Evolutionary conservation across 2,329 filamentous ascomycete genomes (phyloP).

Genomic region (Xylaria sp.): DNA sequence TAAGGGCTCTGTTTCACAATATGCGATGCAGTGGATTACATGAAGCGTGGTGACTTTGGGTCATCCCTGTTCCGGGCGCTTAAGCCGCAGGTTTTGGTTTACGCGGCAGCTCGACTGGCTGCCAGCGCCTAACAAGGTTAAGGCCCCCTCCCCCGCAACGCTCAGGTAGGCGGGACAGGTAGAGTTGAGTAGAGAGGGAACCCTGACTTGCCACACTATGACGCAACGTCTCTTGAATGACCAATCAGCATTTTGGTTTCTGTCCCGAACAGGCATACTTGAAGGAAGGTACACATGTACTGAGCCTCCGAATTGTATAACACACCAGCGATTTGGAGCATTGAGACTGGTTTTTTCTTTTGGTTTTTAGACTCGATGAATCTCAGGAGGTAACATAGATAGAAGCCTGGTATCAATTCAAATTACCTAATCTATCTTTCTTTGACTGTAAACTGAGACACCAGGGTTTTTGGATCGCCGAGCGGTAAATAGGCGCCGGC

Average conservation of each 20-base stretch:
- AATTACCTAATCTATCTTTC: background rate
- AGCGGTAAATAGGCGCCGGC: conserved; percentile 35
- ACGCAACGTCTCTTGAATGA: conserved; percentile 20
- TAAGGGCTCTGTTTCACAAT: conserved; percentile 19
- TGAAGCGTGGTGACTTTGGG: conserved; percentile 12
- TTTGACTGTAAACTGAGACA: background rate
- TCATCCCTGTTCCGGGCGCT: conserved; percentile 18
- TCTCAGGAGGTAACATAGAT: background rate
- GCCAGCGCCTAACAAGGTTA: conserved; percentile 3
- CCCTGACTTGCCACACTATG: conserved; percentile 14
- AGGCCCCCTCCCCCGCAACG: conserved; percentile 3
- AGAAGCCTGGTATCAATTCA: background rate
- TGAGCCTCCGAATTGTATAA: background rate
- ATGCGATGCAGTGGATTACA: background rate
- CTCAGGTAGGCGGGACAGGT: background rate
- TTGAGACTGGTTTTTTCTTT: background rate
- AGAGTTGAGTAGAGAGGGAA: background rate
- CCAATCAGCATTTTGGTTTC: conserved; percentile 42
- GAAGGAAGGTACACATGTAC: background rate
- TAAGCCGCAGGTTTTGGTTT: conserved; percentile 14
- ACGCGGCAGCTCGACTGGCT: conserved; percentile 29
- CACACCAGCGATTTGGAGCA: background rate
- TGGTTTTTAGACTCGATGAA: background rate
- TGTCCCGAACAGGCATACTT: conserved; percentile 42
- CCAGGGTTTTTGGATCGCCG: conserved; percentile 4